phyloP scores from a whole-genome alignment of 768 basidiomycete genomes.

The Leccinum olivaceopallidum region DNA sequence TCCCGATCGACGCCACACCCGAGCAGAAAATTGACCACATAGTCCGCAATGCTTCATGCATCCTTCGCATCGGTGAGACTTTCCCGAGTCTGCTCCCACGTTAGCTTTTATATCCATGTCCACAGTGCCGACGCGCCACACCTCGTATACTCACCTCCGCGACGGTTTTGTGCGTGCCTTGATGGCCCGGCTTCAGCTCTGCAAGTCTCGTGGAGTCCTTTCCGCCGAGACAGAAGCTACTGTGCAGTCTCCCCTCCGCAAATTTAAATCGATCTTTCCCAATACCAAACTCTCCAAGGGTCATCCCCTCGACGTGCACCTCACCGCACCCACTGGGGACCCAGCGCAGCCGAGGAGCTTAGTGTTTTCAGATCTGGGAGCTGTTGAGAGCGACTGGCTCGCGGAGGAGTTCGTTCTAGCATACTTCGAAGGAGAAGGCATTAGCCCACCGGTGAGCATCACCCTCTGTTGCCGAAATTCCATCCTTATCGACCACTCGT shows the following conservation, averaged over 20 bases:
- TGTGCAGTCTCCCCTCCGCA: constrained; percentile 63
- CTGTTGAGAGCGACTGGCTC: constrained; percentile 73
- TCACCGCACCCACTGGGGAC: constrained; percentile 52
- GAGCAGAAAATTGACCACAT: constrained; percentile 75
- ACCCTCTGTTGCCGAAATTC: neutral
- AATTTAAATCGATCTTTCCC: constrained; percentile 77
- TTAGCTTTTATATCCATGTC: neutral
- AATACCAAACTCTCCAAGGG: constrained; percentile 67
- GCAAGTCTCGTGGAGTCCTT: constrained; percentile 51
- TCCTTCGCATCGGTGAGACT: constrained; percentile 68
- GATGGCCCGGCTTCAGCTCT: constrained; percentile 55
- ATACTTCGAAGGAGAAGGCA: constrained; percentile 70
- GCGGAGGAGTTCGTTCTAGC: constrained; percentile 70
- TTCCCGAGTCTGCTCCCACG: neutral
- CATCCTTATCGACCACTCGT: neutral
- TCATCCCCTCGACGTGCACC: constrained; percentile 65
- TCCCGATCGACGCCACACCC: constrained; percentile 52
- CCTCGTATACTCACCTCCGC: constrained; percentile 75
- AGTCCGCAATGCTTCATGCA: constrained; percentile 64
- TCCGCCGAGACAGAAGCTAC: constrained; percentile 58
- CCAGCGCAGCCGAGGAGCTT: constrained; percentile 51
- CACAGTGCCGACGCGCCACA: constrained; percentile 77
- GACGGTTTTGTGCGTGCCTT: constrained; percentile 83
- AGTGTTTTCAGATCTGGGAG: constrained; percentile 71
- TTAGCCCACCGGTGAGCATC: constrained; percentile 67